phyloP scores from a whole-genome alignment of 2,329 filamentous ascomycete genomes.

The Xylaria arbuscula region DNA sequence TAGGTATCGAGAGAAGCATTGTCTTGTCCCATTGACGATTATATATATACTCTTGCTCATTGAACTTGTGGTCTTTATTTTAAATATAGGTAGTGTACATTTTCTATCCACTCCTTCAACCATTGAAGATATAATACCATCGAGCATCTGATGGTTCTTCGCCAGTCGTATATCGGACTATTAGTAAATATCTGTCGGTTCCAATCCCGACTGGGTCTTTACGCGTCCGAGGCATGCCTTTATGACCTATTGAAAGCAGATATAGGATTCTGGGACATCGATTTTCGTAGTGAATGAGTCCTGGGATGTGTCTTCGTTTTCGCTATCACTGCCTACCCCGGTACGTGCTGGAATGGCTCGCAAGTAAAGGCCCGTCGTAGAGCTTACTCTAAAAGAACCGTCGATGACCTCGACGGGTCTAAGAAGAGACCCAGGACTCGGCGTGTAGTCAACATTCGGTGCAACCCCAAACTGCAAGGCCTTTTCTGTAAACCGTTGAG shows the following conservation, averaged over 20 bases:
- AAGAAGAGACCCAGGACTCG: slow-evolving; percentile 34
- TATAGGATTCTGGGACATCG: slow-evolving; percentile 44
- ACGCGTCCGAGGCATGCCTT: neutral
- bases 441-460: slow-evolving; percentile 34
- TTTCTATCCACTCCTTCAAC: neutral
- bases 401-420: slow-evolving; percentile 46
- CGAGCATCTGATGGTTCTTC: neutral
- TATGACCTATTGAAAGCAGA: slow-evolving; percentile 27
- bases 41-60: neutral
- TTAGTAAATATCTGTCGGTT: neutral
- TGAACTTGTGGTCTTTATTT: neutral
- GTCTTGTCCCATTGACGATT: neutral
- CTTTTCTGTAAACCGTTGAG: slow-evolving; percentile 24
- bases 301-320: slow-evolving; percentile 13
- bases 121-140: neutral
- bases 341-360: slow-evolving; percentile 31
- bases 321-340: slow-evolving; percentile 6
- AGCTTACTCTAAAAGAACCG: slow-evolving; percentile 71
- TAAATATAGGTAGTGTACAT: neutral
- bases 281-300: slow-evolving; percentile 47
- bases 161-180: neutral
- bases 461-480: slow-evolving; percentile 45
- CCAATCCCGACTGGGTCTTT: neutral
- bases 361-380: slow-evolving; percentile 69
- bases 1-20: too few species aligned